phyloP scores from a whole-genome alignment of 257 asterid genomes.

The Nicotiana knightiana region DNA sequence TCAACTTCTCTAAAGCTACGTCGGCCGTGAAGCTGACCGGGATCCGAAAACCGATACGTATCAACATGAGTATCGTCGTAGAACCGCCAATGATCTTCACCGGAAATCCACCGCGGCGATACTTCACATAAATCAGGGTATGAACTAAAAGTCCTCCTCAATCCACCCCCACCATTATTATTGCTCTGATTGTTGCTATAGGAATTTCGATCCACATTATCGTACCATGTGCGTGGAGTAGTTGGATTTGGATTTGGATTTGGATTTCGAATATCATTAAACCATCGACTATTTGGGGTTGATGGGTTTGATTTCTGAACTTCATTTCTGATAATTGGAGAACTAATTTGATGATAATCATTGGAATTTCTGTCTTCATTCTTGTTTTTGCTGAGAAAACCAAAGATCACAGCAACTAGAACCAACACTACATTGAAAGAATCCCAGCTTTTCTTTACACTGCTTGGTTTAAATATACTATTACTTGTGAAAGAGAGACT shows the following conservation, averaged over 20 bases:
- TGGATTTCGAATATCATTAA: neutral
- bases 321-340: constrained; percentile 24
- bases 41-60: constrained; percentile 28
- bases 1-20: constrained; percentile 53
- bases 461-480: constrained; percentile 57
- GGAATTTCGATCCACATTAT: constrained; percentile 17
- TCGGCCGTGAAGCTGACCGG: constrained; percentile 42
- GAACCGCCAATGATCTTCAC: constrained; percentile 37
- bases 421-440: constrained; percentile 63
- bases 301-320: constrained; percentile 11
- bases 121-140: constrained; percentile 77
- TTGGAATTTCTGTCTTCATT: constrained; percentile 38
- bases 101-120: constrained; percentile 33
- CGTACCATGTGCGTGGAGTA: constrained; percentile 33
- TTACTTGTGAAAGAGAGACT: constrained; percentile 40
- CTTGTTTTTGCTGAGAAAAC: constrained; percentile 61
- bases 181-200: constrained; percentile 12
- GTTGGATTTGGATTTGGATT: constrained; percentile 28
- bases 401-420: constrained; percentile 67
- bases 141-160: constrained; percentile 59
- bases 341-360: constrained; percentile 37
- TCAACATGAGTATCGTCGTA: constrained; percentile 52
- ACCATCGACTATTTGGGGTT: constrained; percentile 2
- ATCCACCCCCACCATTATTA: constrained; percentile 8
- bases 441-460: constrained; percentile 84